These are phyloP conservation scores for Fusarium sp. DNA, from an alignment of 2,329 filamentous ascomycete genomes.

Conservation along the genomic window DNA sequence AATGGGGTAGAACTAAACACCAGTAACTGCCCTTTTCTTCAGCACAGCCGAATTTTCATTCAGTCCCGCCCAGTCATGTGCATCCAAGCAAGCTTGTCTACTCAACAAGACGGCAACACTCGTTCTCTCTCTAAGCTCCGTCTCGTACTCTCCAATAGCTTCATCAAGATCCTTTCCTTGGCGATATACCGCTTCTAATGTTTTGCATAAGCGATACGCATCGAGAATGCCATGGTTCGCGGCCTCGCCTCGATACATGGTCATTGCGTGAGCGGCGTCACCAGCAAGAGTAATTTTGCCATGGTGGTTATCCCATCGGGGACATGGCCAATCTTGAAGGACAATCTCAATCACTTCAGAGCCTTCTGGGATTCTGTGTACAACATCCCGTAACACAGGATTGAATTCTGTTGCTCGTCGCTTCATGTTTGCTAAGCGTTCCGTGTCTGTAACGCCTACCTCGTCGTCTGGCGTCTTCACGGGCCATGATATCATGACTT, in stretches of 20 bases:
- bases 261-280: conserved; percentile 70
- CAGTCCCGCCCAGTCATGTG: conserved; percentile 46
- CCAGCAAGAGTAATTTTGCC: conserved; percentile 63
- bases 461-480: conserved; percentile 47
- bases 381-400: conserved; percentile 54
- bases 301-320: conserved; percentile 55
- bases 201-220: conserved; percentile 46
- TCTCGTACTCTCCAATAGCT: conserved; percentile 47
- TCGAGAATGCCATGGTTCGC: conserved; percentile 57
- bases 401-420: conserved; percentile 47
- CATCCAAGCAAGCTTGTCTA: conserved; percentile 49
- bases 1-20: not conserved
- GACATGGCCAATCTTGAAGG: conserved; percentile 52
- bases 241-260: conserved; percentile 61
- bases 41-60: conserved; percentile 50
- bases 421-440: conserved; percentile 56
- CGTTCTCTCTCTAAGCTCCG: conserved; percentile 46
- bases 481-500: conserved; percentile 62
- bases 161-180: conserved; percentile 17
- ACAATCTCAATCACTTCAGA: conserved; percentile 51
- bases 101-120: conserved; percentile 47
- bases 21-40: conserved; percentile 36
- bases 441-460: conserved; percentile 48
- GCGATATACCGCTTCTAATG: conserved; percentile 32
- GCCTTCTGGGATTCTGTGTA: conserved; percentile 58